Conservation (phyloP, 805 yeast genomes). For the Metschnikowia gruessii region DNA sequence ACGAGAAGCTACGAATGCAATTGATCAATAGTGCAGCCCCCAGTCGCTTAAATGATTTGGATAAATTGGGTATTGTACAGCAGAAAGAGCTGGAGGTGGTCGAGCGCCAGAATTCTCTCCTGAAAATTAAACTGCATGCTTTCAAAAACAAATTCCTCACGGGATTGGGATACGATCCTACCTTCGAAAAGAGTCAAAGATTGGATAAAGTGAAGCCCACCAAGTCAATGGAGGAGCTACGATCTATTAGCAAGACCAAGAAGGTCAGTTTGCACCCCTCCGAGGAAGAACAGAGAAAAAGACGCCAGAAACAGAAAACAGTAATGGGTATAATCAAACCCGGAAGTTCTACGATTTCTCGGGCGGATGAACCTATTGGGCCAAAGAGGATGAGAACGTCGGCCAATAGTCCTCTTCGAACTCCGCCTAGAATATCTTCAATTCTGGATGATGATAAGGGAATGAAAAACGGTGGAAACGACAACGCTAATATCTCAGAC, state of each 20-base stretch:
- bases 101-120: constrained; percentile 12
- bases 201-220: constrained; percentile 8
- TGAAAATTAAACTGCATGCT: constrained; percentile 28
- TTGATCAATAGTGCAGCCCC: constrained; percentile 15
- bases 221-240: constrained; percentile 17
- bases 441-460: constrained; percentile 3
- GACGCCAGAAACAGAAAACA: constrained; percentile 24
- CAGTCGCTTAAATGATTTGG: constrained; percentile 12
- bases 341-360: not conserved
- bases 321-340: constrained; percentile 18
- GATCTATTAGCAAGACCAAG: constrained; percentile 14
- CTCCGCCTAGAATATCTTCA: not conserved
- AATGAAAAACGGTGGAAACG: constrained; percentile 5
- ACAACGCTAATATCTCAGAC: constrained; percentile 6
- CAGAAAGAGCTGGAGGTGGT: constrained; percentile 19
- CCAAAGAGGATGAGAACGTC: not conserved
- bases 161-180: constrained; percentile 54
- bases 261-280: constrained; percentile 17
- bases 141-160: constrained; percentile 39
- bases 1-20: constrained; percentile 16
- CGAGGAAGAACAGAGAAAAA: constrained; percentile 18
- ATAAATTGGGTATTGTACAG: constrained; percentile 21
- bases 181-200: constrained; percentile 18
- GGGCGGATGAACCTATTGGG: not conserved
- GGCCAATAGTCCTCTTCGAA: not conserved